Percentiles rank a stretch among this genome's conserved stretches.
phyloP scores from a whole-genome alignment of 768 basidiomycete species.

The Baorangia bicolor region DNA sequence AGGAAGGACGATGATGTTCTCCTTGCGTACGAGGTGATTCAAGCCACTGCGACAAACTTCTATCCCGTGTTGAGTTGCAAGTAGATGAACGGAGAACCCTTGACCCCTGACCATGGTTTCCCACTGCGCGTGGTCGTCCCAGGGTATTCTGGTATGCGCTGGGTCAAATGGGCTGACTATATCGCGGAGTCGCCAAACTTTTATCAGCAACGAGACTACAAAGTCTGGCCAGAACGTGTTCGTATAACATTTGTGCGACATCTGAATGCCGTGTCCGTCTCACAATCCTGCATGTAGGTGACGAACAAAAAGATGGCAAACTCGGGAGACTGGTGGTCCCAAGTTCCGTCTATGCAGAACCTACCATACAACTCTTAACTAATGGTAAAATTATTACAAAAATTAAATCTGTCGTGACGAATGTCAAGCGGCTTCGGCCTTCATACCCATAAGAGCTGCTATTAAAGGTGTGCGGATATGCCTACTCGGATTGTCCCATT shows the following conservation, averaged over 20 bases:
- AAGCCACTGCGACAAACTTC: too few species aligned
- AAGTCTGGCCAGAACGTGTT: conserved; percentile 54
- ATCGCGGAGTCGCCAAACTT: conserved; percentile 65
- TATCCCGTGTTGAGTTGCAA: neutral
- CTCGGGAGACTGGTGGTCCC: conserved; percentile 44
- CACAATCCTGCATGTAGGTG: conserved; percentile 17
- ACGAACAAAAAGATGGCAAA: conserved; percentile 25
- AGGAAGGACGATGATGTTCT: conserved; percentile 49
- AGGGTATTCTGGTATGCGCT: conserved; percentile 65
- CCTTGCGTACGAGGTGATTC: conserved; percentile 58
- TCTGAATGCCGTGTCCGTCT: neutral
- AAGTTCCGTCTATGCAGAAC: conserved; percentile 56
- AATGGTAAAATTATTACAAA: too few species aligned
- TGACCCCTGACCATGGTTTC: conserved; percentile 61
- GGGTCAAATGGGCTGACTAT: conserved; percentile 75
- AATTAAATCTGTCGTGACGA: conserved; percentile 55
- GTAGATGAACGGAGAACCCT: conserved; percentile 61
- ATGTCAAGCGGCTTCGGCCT: conserved; percentile 6
- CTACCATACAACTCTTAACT: conserved; percentile 66
- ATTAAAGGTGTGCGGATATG: conserved; percentile 51
- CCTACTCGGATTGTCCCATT: conserved; percentile 49
- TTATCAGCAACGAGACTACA: conserved; percentile 74
- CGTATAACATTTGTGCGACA: conserved; percentile 20
- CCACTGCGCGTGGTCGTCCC: conserved; percentile 69
- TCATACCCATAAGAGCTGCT: conserved; percentile 24